Percentiles rank a stretch among this genome's conserved stretches.
Evolutionary conservation across 345 rosid species (phyloP).

Genomic region (Rhizophora mangle): DNA sequence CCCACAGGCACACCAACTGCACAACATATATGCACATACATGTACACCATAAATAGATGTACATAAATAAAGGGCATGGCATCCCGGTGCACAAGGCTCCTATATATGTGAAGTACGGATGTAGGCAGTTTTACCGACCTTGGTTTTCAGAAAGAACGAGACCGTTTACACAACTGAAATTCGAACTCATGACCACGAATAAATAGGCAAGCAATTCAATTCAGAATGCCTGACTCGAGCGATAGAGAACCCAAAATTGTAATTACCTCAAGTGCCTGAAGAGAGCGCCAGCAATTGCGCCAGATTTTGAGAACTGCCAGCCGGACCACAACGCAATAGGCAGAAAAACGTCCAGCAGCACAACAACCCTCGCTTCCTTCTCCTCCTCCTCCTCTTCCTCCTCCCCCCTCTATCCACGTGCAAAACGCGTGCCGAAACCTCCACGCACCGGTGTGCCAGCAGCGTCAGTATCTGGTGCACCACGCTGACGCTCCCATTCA

Average conservation of each 20-base stretch:
- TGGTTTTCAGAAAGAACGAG: neutral
- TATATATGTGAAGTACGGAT: too few species aligned
- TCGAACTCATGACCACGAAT: too few species aligned
- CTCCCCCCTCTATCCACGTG: slow-evolving; percentile 28
- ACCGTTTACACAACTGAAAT: neutral
- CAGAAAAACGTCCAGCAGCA: slow-evolving; percentile 70
- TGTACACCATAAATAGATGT: too few species aligned
- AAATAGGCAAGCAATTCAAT: too few species aligned
- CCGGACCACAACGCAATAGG: slow-evolving; percentile 67
- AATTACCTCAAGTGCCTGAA: slow-evolving; percentile 74
- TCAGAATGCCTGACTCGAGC: too few species aligned
- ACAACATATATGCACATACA: too few species aligned
- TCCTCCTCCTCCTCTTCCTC: slow-evolving; percentile 31
- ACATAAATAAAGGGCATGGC: too few species aligned
- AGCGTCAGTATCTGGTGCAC: slow-evolving; percentile 62
- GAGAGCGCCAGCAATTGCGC: slow-evolving; percentile 56
- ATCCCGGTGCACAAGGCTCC: too few species aligned
- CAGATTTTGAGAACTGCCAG: slow-evolving; percentile 76
- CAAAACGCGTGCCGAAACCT: slow-evolving; percentile 44
- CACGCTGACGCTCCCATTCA: slow-evolving; percentile 75
- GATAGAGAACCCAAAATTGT: neutral
- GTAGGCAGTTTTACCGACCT: too few species aligned
- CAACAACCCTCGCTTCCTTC: slow-evolving; percentile 47
- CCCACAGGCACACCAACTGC: too few species aligned
- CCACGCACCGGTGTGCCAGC: slow-evolving; percentile 53